Conservation (phyloP, 495 filamentous ascomycete species). For the Tuber umbilicatum region DNA sequence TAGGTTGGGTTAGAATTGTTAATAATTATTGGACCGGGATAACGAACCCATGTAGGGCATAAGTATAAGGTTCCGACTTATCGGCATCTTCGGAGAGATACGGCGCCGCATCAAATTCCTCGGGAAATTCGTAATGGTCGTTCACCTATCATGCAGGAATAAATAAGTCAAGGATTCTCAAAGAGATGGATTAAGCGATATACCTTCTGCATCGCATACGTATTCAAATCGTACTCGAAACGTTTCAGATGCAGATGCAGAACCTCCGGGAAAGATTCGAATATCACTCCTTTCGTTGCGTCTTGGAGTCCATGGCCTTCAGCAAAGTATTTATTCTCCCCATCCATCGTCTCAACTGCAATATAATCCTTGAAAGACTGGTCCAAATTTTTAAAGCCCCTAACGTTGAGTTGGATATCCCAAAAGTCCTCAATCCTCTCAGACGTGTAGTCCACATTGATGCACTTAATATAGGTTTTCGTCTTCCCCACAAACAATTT, state of each 20-base stretch:
- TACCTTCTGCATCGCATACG: slow-evolving; percentile 91
- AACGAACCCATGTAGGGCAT: slow-evolving; percentile 70
- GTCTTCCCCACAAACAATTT: slow-evolving; percentile 92
- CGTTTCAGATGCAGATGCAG: slow-evolving; percentile 93
- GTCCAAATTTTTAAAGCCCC: slow-evolving; percentile 82
- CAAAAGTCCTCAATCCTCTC: slow-evolving; percentile 94
- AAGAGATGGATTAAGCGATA: not conserved
- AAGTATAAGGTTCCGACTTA: slow-evolving; percentile 77
- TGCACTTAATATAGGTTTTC: slow-evolving; percentile 97
- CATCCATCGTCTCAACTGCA: slow-evolving; percentile 90
- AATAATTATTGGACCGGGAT: not conserved
- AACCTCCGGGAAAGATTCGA: slow-evolving; percentile 90
- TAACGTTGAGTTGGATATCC: slow-evolving; percentile 97
- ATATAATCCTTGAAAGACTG: slow-evolving; percentile 96
- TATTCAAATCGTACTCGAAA: slow-evolving; percentile 94
- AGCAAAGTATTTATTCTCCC: slow-evolving; percentile 96
- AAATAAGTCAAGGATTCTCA: not conserved
- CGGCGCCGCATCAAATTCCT: slow-evolving; percentile 79
- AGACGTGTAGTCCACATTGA: slow-evolving; percentile 95
- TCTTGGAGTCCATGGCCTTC: slow-evolving; percentile 88
- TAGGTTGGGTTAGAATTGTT: slow-evolving; percentile 20
- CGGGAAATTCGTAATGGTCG: slow-evolving; percentile 93
- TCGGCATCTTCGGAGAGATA: slow-evolving; percentile 86
- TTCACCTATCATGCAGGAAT: slow-evolving; percentile 56
- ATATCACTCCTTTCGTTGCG: slow-evolving; percentile 95